A percentile compares a stretch with the other conserved stretches of the same genome.
Evolutionary conservation across 495 filamentous ascomycete genomes (phyloP).

Genomic region (Penicillium parvum): DNA sequence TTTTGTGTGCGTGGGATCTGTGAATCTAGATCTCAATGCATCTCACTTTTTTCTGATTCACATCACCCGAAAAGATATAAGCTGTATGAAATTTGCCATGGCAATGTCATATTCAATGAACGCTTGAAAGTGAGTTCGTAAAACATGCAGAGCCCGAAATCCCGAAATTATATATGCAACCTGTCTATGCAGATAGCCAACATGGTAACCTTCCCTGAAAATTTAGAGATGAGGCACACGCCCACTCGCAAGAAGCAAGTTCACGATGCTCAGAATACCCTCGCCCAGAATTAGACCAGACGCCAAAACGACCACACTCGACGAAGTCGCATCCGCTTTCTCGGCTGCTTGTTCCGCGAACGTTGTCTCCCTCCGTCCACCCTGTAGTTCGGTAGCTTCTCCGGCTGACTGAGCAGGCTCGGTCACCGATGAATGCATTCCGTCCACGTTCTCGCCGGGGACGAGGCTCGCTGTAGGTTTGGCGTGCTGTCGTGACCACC

Average conservation of each 20-base stretch:
- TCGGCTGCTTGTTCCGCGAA: slow-evolving; percentile 24
- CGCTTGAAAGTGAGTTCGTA: not conserved
- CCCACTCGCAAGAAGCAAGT: slow-evolving; percentile 75
- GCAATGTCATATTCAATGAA: no score
- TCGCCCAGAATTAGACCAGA: slow-evolving; percentile 89
- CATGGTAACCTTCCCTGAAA: not conserved
- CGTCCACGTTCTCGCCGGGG: not conserved
- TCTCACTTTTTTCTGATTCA: no score
- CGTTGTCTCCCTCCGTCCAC: not conserved
- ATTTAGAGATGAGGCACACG: slow-evolving; percentile 67
- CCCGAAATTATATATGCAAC: not conserved
- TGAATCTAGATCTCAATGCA: slow-evolving; percentile 8
- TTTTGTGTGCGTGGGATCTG: slow-evolving; percentile 2
- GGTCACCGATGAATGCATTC: not conserved
- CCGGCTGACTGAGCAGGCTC: not conserved
- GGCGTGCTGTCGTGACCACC: slow-evolving; percentile 42
- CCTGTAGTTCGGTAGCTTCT: not conserved
- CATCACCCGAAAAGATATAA: no score
- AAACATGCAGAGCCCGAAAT: not conserved
- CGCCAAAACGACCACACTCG: slow-evolving; percentile 59
- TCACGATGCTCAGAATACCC: slow-evolving; percentile 89
- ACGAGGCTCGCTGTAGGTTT: not conserved
- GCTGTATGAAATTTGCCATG: no score
- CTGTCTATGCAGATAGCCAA: not conserved
- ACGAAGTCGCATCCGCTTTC: slow-evolving; percentile 42